Evolutionary conservation across 306 rosid species (phyloP), one percentile per base, ranked within the genome.

Genomic region (Prosopis cineraria): DNA sequence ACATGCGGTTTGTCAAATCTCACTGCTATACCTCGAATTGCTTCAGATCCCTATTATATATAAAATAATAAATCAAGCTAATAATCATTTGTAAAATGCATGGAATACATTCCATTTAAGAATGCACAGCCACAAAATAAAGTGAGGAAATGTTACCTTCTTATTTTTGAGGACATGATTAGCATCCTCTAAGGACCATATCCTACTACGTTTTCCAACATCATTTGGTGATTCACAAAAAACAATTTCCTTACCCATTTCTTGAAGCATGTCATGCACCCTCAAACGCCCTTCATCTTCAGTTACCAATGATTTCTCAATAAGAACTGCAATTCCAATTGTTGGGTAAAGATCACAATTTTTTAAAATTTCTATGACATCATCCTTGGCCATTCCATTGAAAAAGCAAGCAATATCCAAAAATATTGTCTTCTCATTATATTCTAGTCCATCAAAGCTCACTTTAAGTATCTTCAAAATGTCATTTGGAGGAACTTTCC

Each of bases 241-340:
- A 63, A 63, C 27, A 63, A 33, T 63, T 2, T 33, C 3, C 6
- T 33, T 34, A 19, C 44, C 69, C 43, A 63, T 63, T 17, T 63
- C 69, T 63, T 63, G 37, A 33, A 63, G 69, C 43, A 63, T 16
- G n/a, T 63, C 69, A 31, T 63, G 69, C 44, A 60, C 16, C 39
- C 7, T 0, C 67, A 60, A 29, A 5, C 1, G 0, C 22, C 67
- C 67, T 3, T 0, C 9, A 27, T 6, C 5, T 29, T 59, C 11
- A 14, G 3, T 14, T 60, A 60, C 0, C 39, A 60, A 13, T 10
- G 39, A 30, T 14, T 60, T 60, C 0, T 60, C 67, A 60, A 14
- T 14, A 14, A 60, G 67, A 12, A 27, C 7, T 30, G 6, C 27
- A 10, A 58, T 27, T 58, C 19, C 64, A 27, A 58, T 56, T 11